phyloP scores from a whole-genome alignment of 768 basidiomycete species.

The Rhodotorula taiwanensis region DNA sequence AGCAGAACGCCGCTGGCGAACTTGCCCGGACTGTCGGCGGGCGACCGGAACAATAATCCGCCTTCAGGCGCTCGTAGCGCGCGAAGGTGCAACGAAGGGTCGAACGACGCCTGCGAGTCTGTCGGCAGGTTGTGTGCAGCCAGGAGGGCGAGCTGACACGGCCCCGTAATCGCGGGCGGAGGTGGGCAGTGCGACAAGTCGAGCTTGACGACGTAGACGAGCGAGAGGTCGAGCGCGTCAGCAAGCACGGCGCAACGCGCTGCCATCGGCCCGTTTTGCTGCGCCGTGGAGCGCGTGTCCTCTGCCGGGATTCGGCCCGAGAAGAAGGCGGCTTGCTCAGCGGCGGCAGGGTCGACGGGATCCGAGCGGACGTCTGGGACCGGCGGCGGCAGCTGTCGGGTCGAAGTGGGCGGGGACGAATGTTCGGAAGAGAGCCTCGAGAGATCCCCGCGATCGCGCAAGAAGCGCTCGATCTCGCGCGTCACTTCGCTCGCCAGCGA shows the following conservation, averaged over 20 bases:
- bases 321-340: too few relatives aligned
- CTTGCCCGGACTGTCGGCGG: not conserved
- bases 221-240: constrained; percentile 4
- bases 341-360: not conserved
- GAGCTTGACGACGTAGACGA: constrained; percentile 32
- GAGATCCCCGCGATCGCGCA: constrained; percentile 1
- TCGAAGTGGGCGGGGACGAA: not conserved
- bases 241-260: constrained; percentile 4
- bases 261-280: not conserved
- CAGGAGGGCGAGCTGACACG: constrained; percentile 12
- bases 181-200: constrained; percentile 1
- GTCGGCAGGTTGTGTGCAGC: constrained; percentile 26
- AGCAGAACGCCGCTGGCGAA: constrained; percentile 25
- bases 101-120: constrained; percentile 9
- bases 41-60: constrained; percentile 20
- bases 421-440: not conserved
- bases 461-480: constrained; percentile 20
- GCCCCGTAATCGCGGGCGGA: not conserved
- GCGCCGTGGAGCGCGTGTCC: not conserved
- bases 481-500: constrained; percentile 20
- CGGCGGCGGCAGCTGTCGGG: not conserved
- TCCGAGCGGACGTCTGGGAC: too few relatives aligned
- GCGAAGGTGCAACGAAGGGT: constrained; percentile 21
- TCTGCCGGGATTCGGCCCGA: too few relatives aligned
- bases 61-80: constrained; percentile 25